phyloP scores from a whole-genome alignment of 2,329 filamentous ascomycete genomes.

The Fusarium liriodendri region DNA sequence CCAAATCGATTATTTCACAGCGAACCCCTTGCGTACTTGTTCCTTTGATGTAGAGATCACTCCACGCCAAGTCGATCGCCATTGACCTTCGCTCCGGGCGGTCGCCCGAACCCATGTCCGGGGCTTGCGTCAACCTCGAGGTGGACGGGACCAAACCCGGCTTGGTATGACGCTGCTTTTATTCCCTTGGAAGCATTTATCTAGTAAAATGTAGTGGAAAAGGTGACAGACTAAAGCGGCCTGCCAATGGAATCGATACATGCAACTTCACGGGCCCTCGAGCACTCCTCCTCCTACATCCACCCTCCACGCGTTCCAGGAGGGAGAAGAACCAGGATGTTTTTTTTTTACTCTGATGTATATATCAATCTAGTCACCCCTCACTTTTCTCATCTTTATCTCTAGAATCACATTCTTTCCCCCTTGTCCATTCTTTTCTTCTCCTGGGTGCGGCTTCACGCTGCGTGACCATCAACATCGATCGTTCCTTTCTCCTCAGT shows the following conservation, averaged over 20 bases:
- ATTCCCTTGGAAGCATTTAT: not conserved
- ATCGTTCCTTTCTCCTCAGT: conserved; percentile 7
- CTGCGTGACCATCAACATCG: not conserved
- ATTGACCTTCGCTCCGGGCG: conserved; percentile 12
- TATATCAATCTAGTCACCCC: conserved; percentile 12
- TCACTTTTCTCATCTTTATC: not conserved
- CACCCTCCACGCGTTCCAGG: conserved; percentile 12
- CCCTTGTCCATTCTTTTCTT: not conserved
- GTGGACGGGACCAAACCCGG: not conserved
- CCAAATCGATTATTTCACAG: not conserved
- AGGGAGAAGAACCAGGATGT: not conserved
- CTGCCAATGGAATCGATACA: not conserved
- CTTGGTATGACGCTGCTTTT: not conserved
- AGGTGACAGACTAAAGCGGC: not conserved
- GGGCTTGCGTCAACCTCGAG: conserved; percentile 28
- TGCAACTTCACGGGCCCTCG: conserved; percentile 1
- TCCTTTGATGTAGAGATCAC: not conserved
- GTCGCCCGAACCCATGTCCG: conserved; percentile 26
- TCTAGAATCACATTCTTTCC: not conserved
- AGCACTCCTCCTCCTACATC: conserved; percentile 6
- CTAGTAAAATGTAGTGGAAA: no score
- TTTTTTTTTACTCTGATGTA: not conserved
- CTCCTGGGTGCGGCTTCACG: not conserved
- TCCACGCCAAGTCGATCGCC: not conserved
- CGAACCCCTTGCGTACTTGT: not conserved